phyloP scores from a whole-genome alignment of 495 filamentous ascomycete genomes.

The Aspergillus panamensis region DNA sequence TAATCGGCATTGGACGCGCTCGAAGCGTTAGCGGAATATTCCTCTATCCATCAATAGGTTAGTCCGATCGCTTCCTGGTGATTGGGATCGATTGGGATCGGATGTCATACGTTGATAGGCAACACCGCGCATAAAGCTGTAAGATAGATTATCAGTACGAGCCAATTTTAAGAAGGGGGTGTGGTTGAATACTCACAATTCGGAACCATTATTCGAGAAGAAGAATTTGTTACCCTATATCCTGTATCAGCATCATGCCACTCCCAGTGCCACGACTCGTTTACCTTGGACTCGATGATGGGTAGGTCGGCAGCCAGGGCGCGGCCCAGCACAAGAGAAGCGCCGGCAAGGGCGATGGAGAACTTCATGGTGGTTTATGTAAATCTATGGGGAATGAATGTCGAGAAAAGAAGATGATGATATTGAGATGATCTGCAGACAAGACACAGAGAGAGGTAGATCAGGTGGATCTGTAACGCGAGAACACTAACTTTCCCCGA shows the following conservation, averaged over 20 bases:
- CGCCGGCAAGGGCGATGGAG: slow-evolving; percentile 45
- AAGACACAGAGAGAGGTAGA: slow-evolving; percentile 4
- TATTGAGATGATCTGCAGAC: slow-evolving; percentile 17
- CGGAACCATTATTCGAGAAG: slow-evolving; percentile 67
- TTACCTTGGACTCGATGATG: slow-evolving; percentile 49
- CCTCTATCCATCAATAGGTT: slow-evolving; percentile 32
- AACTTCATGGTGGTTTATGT: slow-evolving; percentile 40
- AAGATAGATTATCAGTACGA: background rate
- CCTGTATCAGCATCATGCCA: background rate
- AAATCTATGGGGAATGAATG: slow-evolving; percentile 10
- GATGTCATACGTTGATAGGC: slow-evolving; percentile 69
- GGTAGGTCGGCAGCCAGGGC: slow-evolving; percentile 56
- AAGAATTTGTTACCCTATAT: slow-evolving; percentile 70
- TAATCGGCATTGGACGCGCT: slow-evolving; percentile 37
- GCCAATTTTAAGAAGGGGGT: background rate
- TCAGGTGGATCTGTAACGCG: slow-evolving; percentile 3
- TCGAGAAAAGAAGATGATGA: background rate
- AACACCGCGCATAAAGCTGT: slow-evolving; percentile 74
- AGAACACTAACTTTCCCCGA: slow-evolving; percentile 5
- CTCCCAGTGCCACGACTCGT: background rate
- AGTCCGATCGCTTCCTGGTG: background rate
- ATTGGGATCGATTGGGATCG: background rate
- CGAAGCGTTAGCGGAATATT: slow-evolving; percentile 42
- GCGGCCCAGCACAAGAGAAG: slow-evolving; percentile 46
- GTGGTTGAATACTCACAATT: slow-evolving; percentile 59